Evolutionary conservation across 306 rosid species (phyloP), one percentile per base, ranked within the genome.

Genomic region (Dalbergia oliveri): DNA sequence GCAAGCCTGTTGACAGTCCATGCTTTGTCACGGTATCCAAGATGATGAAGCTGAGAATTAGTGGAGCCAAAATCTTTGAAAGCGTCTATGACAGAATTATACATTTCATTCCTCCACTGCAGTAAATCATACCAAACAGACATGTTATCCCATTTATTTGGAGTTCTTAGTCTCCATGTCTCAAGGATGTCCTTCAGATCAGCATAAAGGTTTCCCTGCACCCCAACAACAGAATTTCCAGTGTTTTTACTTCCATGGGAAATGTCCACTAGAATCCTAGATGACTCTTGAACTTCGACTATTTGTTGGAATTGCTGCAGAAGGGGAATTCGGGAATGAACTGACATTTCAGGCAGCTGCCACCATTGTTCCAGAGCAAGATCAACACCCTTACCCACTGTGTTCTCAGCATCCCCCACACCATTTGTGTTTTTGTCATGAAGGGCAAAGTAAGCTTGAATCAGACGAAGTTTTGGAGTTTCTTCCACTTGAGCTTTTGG

Each of bases 101-200:
- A 96, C 96, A 94, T 93, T 83, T 96, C 99, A 83, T 96, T 96
- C 82, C 99, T 96, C 99, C 99, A 96, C 78, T 96, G 99, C 73
- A 96, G 91, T 82, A 96, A 90, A 87, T 96, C 99, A 80, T 84
- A 96, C 99, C 98, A 96, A 82, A 93, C 97, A 68, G 97, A 89
- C 99, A 93, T 96, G 81, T 90, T 90, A 82, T 96, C 99, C 98
- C 99, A 96, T 84, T 93, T 90, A 90, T 96, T 96, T 57, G 99
- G 98, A 84, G 97, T 96, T 88, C 98, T 92, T 66, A 96, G 84
- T 82, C 98, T 93, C 99, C 99, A 96, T 62, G 99, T 93, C 88
- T 96, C 99, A 57, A 96, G 99, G 81, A 96, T 96, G 87, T 96
- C 99, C 87, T 96, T 96, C 56, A 96, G 92, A 90, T 96, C 99